A percentile compares a stretch with the other conserved stretches of the same genome.
These are phyloP conservation scores for Verticillium klebahnii DNA, from an alignment of 2,329 filamentous ascomycete genomes.

Conservation along the genomic window DNA sequence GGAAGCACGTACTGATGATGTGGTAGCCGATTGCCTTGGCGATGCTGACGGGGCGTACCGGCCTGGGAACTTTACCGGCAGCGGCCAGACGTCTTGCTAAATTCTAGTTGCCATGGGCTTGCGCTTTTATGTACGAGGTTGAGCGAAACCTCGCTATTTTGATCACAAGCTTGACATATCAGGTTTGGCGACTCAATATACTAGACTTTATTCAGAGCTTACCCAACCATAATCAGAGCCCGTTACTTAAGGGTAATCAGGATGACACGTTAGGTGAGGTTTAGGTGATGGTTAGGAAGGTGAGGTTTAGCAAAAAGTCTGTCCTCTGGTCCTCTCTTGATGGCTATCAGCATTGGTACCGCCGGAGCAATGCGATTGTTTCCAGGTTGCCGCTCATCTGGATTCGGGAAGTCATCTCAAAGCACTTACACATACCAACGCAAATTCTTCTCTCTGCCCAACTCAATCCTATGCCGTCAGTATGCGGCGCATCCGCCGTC, in stretches of 20 bases:
- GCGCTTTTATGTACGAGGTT: background rate
- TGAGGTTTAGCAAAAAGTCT: too few species aligned
- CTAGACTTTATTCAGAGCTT: background rate
- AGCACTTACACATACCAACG: too few species aligned
- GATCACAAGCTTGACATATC: too few species aligned
- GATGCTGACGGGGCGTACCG: constrained; percentile 36
- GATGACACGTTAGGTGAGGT: background rate
- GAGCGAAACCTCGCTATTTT: background rate
- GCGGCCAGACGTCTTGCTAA: constrained; percentile 26
- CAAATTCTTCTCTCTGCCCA: too few species aligned
- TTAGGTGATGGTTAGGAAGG: background rate
- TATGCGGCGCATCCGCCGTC: too few species aligned
- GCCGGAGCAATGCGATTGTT: too few species aligned
- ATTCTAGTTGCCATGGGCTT: too few species aligned
- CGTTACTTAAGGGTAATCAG: background rate
- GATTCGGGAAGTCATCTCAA: too few species aligned
- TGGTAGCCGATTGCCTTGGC: constrained; percentile 36
- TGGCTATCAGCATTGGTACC: too few species aligned
- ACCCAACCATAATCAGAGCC: background rate
- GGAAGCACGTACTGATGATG: background rate
- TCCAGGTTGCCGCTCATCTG: too few species aligned
- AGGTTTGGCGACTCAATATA: background rate
- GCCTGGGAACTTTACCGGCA: constrained; percentile 29
- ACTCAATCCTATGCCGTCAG: too few species aligned
- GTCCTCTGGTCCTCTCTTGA: too few species aligned